These are phyloP conservation scores for Bidens hawaiensis DNA, from an alignment of 140 eudicot genomes.

Conservation along the genomic window DNA sequence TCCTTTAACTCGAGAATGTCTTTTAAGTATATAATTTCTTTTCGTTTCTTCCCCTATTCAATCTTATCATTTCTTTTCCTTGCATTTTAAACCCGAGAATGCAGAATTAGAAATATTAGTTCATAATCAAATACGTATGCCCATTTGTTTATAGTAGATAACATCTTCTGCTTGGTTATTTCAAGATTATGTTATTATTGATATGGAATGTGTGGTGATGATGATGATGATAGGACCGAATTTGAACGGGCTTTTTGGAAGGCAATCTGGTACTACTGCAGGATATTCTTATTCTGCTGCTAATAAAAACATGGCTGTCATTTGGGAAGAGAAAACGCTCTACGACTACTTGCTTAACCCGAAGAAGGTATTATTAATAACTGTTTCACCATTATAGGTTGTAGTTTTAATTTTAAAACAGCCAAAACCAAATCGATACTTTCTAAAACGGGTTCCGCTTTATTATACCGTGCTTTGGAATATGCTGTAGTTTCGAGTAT, in stretches of 20 bases:
- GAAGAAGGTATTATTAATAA: conserved; percentile 62
- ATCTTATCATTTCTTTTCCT: too few species aligned
- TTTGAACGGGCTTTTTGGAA: conserved; percentile 84
- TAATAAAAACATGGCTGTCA: conserved; percentile 80
- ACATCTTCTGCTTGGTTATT: neutral
- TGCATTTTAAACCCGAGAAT: too few species aligned
- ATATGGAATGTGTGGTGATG: neutral
- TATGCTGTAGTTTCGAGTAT: neutral
- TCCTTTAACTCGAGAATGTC: too few species aligned
- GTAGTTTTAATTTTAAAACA: too few species aligned
- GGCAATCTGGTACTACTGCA: conserved; percentile 85
- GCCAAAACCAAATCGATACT: neutral
- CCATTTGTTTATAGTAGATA: neutral
- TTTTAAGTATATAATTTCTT: too few species aligned
- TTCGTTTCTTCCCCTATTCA: too few species aligned
- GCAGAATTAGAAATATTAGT: neutral
- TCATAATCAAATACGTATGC: neutral
- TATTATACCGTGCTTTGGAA: neutral
- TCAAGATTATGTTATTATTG: neutral
- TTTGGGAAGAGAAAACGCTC: conserved; percentile 67
- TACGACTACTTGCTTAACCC: conserved; percentile 88
- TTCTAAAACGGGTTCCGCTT: too few species aligned
- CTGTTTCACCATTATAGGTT: neutral
- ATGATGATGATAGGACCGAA: conserved; percentile 80
- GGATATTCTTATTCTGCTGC: conserved; percentile 89